Conservation (phyloP, 306 rosid genomes). For the Quercus bicolor region DNA sequence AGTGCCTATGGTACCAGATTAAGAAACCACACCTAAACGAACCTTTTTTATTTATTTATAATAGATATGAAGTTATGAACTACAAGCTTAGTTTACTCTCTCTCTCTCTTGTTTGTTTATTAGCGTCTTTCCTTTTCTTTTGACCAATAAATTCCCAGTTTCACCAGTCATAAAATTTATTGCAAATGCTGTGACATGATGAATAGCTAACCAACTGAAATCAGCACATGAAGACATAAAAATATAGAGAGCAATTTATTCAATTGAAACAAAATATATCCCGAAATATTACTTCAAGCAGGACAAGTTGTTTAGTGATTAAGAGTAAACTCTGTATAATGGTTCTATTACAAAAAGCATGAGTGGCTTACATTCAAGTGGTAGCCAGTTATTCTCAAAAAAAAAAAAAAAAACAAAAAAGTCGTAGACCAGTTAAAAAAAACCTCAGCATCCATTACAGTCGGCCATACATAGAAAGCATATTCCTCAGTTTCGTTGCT, state of each 20-base stretch:
- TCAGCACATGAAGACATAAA: neutral
- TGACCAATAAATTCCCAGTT: no score
- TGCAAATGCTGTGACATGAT: neutral
- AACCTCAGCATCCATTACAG: slow-evolving; percentile 33
- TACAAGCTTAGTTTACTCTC: no score
- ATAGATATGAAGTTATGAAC: no score
- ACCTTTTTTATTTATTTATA: no score
- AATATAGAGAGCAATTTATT: neutral
- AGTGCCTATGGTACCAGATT: no score
- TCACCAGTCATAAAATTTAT: no score
- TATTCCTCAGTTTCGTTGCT: slow-evolving; percentile 52
- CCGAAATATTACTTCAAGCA: neutral
- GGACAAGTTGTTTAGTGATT: neutral
- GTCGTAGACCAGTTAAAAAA: neutral
- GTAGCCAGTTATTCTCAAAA: neutral
- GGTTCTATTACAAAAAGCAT: neutral
- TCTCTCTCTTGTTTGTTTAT: no score
- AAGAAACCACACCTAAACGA: no score
- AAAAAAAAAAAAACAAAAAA: no score
- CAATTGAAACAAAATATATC: neutral
- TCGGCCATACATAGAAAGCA: slow-evolving; percentile 72
- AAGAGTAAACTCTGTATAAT: no score
- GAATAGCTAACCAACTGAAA: neutral
- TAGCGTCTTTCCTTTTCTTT: no score
- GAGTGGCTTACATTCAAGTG: neutral